A percentile compares a stretch with the other conserved stretches of the same genome.
Evolutionary conservation across 2,329 filamentous ascomycete species (phyloP).

Genomic region (Diaporthe sp.): DNA sequence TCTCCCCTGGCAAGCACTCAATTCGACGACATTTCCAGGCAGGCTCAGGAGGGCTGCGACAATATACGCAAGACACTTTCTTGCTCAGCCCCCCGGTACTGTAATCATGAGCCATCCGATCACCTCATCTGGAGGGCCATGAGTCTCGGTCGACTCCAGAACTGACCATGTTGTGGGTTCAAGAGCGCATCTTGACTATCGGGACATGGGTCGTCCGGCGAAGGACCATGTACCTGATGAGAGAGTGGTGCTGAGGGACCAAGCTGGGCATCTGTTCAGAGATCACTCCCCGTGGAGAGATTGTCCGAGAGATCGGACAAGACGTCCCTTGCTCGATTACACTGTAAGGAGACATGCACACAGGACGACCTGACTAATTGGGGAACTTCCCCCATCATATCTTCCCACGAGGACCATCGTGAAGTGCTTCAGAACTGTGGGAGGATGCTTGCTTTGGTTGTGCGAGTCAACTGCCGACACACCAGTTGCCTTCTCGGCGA

Average conservation of each 20-base stretch:
- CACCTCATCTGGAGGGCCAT: background rate
- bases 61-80: slow-evolving; percentile 18
- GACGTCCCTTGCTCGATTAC: background rate
- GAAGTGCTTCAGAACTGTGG: background rate
- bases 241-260: background rate
- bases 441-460: background rate
- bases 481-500: background rate
- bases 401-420: background rate
- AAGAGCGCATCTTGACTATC: background rate
- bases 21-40: slow-evolving; percentile 14
- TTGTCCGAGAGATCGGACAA: background rate
- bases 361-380: background rate
- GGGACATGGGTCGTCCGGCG: background rate
- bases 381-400: background rate
- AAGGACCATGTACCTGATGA: background rate
- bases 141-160: background rate
- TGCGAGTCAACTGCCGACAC: slow-evolving; percentile 7
- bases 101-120: slow-evolving; percentile 4
- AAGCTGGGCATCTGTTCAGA: background rate
- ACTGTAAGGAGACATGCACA: background rate
- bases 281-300: background rate
- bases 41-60: slow-evolving; percentile 9
- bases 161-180: background rate
- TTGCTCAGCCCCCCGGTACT: slow-evolving; percentile 23
- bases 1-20: background rate